phyloP scores from a whole-genome alignment of 139 green algal genomes.

The Coccomyxa sp. region DNA sequence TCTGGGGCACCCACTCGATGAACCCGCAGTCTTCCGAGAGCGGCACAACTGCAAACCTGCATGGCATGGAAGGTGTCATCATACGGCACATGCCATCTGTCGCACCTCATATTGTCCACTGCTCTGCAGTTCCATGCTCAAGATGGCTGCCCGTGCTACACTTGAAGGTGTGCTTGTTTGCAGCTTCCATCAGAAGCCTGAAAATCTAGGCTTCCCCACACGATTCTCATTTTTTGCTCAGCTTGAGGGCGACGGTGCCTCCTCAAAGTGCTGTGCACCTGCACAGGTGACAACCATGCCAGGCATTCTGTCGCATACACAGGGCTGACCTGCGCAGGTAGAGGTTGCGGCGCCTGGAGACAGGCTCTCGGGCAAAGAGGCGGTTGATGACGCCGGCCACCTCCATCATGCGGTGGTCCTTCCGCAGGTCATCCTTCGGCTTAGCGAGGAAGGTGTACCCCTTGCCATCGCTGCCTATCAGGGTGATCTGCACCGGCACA shows the following conservation, averaged over 20 bases:
- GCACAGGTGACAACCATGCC: too few species aligned
- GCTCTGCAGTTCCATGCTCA: too few species aligned
- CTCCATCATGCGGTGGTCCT: slow-evolving; percentile 98
- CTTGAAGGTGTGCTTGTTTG: too few species aligned
- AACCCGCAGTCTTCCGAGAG: slow-evolving; percentile 94
- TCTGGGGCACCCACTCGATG: slow-evolving; percentile 76
- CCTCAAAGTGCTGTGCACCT: not conserved
- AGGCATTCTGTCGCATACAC: too few species aligned
- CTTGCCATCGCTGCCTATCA: slow-evolving; percentile 74
- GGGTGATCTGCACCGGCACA: slow-evolving; percentile 46
- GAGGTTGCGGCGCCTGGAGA: slow-evolving; percentile 64
- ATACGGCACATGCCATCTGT: not conserved
- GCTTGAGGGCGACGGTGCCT: not conserved
- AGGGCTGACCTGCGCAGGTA: slow-evolving; percentile 69
- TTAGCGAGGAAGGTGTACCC: slow-evolving; percentile 94
- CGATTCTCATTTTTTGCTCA: not conserved
- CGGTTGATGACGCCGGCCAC: slow-evolving; percentile 72
- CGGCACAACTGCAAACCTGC: slow-evolving; percentile 78
- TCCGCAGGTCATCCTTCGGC: slow-evolving; percentile 97
- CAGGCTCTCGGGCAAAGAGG: slow-evolving; percentile 47
- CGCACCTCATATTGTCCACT: too few species aligned
- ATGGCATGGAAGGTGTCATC: too few species aligned
- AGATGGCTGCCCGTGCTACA: too few species aligned
- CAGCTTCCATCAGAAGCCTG: too few species aligned
- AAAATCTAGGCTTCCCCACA: not conserved